Percentiles rank a stretch among this genome's conserved stretches.
Evolutionary conservation across 1,284 basidiomycete species (phyloP).

Genomic region (Ustilago trichophora): DNA sequence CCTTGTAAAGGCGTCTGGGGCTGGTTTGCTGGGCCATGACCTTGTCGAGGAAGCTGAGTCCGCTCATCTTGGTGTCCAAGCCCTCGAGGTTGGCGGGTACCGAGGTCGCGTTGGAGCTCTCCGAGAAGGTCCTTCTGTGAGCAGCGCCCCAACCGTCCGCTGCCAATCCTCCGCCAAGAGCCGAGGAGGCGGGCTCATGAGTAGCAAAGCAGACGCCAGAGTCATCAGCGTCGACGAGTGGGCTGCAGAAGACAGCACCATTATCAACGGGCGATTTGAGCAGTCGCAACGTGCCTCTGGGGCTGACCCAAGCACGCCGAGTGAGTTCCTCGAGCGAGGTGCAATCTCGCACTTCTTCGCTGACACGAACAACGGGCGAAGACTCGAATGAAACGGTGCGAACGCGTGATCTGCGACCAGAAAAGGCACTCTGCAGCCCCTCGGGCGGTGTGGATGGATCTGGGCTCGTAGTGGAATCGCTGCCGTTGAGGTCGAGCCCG

Average conservation of each 20-base stretch:
- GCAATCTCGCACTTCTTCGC: conserved; percentile 30
- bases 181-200: conserved; percentile 7
- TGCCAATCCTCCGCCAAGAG: conserved; percentile 23
- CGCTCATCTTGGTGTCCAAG: conserved; percentile 53
- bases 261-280: conserved; percentile 40
- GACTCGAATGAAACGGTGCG: conserved; percentile 46
- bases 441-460: conserved; percentile 37
- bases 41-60: conserved; percentile 60
- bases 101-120: conserved; percentile 26
- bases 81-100: conserved; percentile 25
- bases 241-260: conserved; percentile 35
- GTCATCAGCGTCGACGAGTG: conserved; percentile 43
- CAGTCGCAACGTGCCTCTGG: conserved; percentile 48
- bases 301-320: conserved; percentile 54
- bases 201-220: conserved; percentile 29
- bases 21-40: conserved; percentile 61
- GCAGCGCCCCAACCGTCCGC: conserved; percentile 33
- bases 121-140: conserved; percentile 26
- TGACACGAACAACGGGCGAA: conserved; percentile 39
- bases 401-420: conserved; percentile 15
- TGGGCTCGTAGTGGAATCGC: conserved; percentile 33
- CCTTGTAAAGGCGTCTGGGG: conserved; percentile 54
- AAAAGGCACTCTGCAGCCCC: conserved; percentile 18
- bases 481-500: conserved; percentile 36
- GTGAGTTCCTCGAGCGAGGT: conserved; percentile 49